Evolutionary conservation across 2,329 filamentous ascomycete genomes (phyloP).

Genomic region (Phyllachora maydis): DNA sequence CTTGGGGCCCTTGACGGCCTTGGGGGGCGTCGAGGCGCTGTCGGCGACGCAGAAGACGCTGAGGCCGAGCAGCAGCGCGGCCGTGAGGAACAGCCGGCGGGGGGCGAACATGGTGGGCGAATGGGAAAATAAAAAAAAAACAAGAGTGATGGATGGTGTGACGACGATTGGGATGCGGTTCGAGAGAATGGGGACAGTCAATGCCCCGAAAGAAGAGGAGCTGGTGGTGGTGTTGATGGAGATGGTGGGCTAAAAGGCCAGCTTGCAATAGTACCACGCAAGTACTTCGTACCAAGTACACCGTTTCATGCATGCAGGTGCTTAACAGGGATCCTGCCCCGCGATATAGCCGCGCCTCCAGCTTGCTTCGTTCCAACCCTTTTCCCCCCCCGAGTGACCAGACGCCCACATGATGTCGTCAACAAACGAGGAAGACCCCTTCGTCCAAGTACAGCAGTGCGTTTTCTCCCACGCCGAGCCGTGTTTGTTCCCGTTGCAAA

Average conservation of each 20-base stretch:
- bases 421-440: constrained; percentile 45
- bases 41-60: constrained; percentile 58
- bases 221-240: no score
- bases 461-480: no score
- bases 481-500: no score
- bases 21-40: constrained; percentile 45
- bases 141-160: neutral
- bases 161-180: constrained; percentile 1
- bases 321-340: no score
- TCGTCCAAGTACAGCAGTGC: constrained; percentile 53
- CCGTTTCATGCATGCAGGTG: no score
- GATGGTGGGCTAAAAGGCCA: no score
- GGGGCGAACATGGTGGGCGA: constrained; percentile 46
- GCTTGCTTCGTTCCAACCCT: no score
- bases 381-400: no score
- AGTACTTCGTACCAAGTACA: no score
- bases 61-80: constrained; percentile 58
- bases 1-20: constrained; percentile 75
- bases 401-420: constrained; percentile 60
- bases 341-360: no score
- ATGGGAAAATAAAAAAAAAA: constrained; percentile 10
- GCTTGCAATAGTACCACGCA: no score
- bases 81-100: constrained; percentile 47
- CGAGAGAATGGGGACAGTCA: neutral
- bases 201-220: no score